A percentile compares a stretch with the other conserved stretches of the same genome.
phyloP scores from a whole-genome alignment of 305 asterid genomes.

The Withania somnifera region DNA sequence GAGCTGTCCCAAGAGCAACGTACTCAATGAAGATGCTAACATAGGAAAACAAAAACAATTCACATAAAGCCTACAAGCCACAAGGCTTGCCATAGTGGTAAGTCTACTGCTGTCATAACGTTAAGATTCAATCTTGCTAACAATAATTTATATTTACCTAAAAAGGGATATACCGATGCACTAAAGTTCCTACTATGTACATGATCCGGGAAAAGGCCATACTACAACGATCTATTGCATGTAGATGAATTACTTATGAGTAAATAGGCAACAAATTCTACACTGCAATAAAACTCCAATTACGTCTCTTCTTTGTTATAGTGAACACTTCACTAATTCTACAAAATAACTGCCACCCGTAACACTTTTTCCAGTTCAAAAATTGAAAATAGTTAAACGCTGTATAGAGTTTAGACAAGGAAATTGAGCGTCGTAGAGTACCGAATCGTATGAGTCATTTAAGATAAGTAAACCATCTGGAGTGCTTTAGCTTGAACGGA shows the following conservation, averaged over 20 bases:
- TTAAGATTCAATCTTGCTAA: not conserved
- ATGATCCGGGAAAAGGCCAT: too few species aligned
- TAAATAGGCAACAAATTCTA: not conserved
- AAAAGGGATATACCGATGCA: too few species aligned
- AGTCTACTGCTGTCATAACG: too few species aligned
- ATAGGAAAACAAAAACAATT: not conserved
- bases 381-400: not conserved
- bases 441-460: not conserved
- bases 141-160: not conserved
- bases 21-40: too few species aligned
- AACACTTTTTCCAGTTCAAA: not conserved
- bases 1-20: not conserved
- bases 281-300: not conserved
- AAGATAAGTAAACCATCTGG: constrained; percentile 61
- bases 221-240: not conserved
- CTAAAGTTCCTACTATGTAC: too few species aligned
- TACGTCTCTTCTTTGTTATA: not conserved
- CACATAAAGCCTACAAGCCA: not conserved
- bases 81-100: too few species aligned
- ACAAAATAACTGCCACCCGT: too few species aligned
- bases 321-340: not conserved
- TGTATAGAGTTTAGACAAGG: not conserved
- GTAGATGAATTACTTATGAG: too few species aligned
- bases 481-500: constrained; percentile 15
- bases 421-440: not conserved